Evolutionary conservation across 2,329 filamentous ascomycete genomes (phyloP), one percentile per base, ranked within the genome.

Genomic region (Ceratocystiopsis brevicomis): DNA sequence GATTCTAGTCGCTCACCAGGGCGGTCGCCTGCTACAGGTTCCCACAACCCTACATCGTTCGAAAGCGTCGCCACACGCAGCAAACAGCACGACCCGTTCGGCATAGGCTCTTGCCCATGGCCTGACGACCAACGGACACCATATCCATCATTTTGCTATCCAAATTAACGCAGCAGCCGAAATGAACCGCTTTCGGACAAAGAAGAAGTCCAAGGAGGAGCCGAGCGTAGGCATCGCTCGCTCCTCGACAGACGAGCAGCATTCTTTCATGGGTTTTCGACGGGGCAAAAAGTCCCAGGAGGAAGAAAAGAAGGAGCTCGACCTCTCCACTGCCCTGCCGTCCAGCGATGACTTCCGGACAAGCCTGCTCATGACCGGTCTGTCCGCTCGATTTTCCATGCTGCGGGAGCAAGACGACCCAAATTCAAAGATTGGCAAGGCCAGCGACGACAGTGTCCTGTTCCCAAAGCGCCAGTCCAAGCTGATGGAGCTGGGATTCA

Each of bases 351-450:
- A 96, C 55, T 96, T 98, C 60, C 76, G 90, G 45, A 98, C 90
- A 4, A 96, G 90, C 66, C 65, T 98, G 46, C 68, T 98, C 48
- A 93, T 98, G 88, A 87, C 85, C 0, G 88, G 87, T 37, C 69
- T 98, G 5, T 96, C 88, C 0, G 85, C 87, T 13, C 78, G 90
- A 8, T 98, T 98, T 59, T 96, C 88, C 52, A 96, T 96, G 88
- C 66, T 96, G 32, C 71, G 85, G 53, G 88, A 95, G 59, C 88
- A 95, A 58, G 87, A 95, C 57, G 86, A 95, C 54, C 88, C 88
- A 1, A 79, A 67, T 48, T 88, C 85, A 2, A 81, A 86, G 57
- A 71, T 95, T 32, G 88, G 88, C 45, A 95, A 96, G 60, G 88
- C 88, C 15, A 90, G 82, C 59, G 88, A 96, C 56, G 88, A 95